Conservation (phyloP, 805 yeast genomes). For the Candida endomychidarum region DNA sequence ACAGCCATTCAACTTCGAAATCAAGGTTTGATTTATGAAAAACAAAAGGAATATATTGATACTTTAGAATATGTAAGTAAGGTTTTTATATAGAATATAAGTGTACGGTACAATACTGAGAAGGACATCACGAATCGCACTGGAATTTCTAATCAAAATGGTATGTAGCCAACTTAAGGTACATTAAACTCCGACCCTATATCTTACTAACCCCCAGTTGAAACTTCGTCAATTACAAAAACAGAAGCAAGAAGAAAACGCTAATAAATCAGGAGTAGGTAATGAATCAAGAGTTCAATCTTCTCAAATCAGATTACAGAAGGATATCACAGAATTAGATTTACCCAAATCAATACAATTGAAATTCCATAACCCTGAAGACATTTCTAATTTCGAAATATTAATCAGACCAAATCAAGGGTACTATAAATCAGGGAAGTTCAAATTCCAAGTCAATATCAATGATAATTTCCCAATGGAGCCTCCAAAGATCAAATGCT, state of each 20-base stretch:
- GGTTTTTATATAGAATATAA: background rate
- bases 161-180: constrained; percentile 3
- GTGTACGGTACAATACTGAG: background rate
- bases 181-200: background rate
- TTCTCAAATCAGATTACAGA: constrained; percentile 75
- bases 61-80: background rate
- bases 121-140: background rate
- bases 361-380: constrained; percentile 50
- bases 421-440: constrained; percentile 64
- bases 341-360: constrained; percentile 58
- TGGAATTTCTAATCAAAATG: background rate
- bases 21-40: background rate
- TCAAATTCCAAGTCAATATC: constrained; percentile 65
- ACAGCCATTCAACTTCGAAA: no score
- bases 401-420: constrained; percentile 69
- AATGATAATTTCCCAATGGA: constrained; percentile 83
- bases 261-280: constrained; percentile 23
- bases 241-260: constrained; percentile 52
- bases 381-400: constrained; percentile 63
- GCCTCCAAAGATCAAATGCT: constrained; percentile 81
- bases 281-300: constrained; percentile 36
- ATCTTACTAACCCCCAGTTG: constrained; percentile 31
- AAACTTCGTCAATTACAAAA: constrained; percentile 60
- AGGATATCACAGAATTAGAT: constrained; percentile 69
- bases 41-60: background rate